These are phyloP conservation scores for Beauveria bassiana DNA, from an alignment of 2,329 filamentous ascomycete genomes.

Conservation along the genomic window DNA sequence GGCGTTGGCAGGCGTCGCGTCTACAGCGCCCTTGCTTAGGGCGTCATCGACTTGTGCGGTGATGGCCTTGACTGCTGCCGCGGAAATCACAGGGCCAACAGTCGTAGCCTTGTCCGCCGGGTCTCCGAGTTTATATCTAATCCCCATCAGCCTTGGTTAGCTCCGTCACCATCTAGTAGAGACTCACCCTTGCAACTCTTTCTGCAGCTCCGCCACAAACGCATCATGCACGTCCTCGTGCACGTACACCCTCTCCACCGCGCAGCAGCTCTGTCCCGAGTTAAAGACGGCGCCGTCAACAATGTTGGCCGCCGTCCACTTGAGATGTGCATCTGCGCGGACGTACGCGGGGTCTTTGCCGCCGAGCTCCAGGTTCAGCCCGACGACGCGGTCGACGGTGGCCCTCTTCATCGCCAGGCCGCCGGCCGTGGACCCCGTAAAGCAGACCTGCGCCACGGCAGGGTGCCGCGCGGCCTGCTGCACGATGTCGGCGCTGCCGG, in stretches of 20 bases:
- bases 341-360: slow-evolving; percentile 94
- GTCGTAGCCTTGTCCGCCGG: slow-evolving; percentile 72
- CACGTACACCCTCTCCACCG: slow-evolving; percentile 86
- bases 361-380: slow-evolving; percentile 83
- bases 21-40: slow-evolving; percentile 70
- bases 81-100: slow-evolving; percentile 82
- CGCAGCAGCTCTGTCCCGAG: slow-evolving; percentile 93
- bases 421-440: slow-evolving; percentile 86
- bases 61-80: slow-evolving; percentile 67
- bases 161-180: neutral
- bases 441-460: slow-evolving; percentile 73
- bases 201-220: slow-evolving; percentile 72
- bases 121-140: slow-evolving; percentile 70
- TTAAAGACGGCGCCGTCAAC: slow-evolving; percentile 94
- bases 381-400: slow-evolving; percentile 73
- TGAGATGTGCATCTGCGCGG: slow-evolving; percentile 73
- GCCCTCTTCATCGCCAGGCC: slow-evolving; percentile 80
- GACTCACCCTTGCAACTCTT: slow-evolving; percentile 56
- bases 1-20: slow-evolving; percentile 74
- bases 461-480: slow-evolving; percentile 72
- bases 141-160: neutral
- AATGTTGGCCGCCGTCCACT: slow-evolving; percentile 88
- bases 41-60: slow-evolving; percentile 75
- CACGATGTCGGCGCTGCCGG: slow-evolving; percentile 67
- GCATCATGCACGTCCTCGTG: slow-evolving; percentile 74